These are phyloP conservation scores for Kitagawia praeruptora DNA, from an alignment of 129 eudicot species.

Conservation along the genomic window DNA sequence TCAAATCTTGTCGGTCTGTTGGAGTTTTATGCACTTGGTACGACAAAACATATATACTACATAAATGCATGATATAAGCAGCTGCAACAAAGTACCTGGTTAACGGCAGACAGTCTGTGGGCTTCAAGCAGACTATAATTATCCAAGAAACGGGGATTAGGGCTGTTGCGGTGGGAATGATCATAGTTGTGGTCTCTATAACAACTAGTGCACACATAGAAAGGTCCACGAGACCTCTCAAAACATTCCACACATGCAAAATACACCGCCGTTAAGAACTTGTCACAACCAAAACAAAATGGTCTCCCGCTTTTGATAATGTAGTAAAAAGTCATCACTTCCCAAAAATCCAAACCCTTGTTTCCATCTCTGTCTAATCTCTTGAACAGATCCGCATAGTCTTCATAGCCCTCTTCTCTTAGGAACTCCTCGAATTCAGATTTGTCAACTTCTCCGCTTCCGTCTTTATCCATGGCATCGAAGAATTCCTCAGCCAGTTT, in stretches of 20 bases:
- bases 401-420: conserved; percentile 29
- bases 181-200: neutral
- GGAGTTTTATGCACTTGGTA: too few relatives aligned
- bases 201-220: conserved; percentile 25
- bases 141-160: conserved; percentile 26
- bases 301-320: conserved; percentile 50
- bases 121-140: conserved; percentile 36
- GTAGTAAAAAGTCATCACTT: conserved; percentile 44
- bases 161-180: conserved; percentile 12
- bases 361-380: conserved; percentile 26
- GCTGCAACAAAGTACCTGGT: conserved; percentile 9
- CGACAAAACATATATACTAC: too few relatives aligned
- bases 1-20: too few relatives aligned
- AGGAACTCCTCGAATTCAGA: conserved; percentile 33
- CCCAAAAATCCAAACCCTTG: conserved; percentile 35
- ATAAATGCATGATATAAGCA: neutral
- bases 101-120: conserved; percentile 14
- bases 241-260: conserved; percentile 39
- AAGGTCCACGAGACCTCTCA: conserved; percentile 5
- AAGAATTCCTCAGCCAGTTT: conserved; percentile 30
- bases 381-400: conserved; percentile 26
- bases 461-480: conserved; percentile 36
- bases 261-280: conserved; percentile 28
- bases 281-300: conserved; percentile 29
- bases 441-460: conserved; percentile 24